Evolutionary conservation across 129 eudicot species (phyloP).

Genomic region (Glebionis coronaria): DNA sequence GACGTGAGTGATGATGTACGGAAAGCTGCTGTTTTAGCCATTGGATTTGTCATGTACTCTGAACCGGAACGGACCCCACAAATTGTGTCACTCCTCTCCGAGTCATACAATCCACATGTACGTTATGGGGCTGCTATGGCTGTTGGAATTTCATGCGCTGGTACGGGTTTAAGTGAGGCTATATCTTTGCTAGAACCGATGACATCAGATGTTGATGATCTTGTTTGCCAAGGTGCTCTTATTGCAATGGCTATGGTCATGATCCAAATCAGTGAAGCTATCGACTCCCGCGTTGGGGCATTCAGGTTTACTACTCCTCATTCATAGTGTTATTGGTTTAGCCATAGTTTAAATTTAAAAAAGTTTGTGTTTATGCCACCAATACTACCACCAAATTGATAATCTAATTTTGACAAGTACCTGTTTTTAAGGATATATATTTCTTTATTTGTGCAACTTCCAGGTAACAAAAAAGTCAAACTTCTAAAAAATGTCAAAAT

Average conservation of each 20-base stretch:
- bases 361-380: no score
- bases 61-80: constrained; percentile 97
- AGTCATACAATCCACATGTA: constrained; percentile 98
- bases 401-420: no score
- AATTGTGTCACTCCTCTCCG: constrained; percentile 77
- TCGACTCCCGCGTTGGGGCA: constrained; percentile 94
- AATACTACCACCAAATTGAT: no score
- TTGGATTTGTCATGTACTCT: constrained; percentile 91
- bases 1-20: constrained; percentile 97
- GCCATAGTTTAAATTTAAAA: no score
- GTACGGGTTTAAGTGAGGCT: constrained; percentile 97
- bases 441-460: no score
- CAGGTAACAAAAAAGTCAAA: no score
- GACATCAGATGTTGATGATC: constrained; percentile 91
- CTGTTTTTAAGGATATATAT: no score
- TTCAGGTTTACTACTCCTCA: constrained; percentile 50
- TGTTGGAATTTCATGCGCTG: constrained; percentile 97
- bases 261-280: constrained; percentile 96
- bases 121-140: constrained; percentile 98
- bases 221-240: constrained; percentile 98
- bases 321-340: neutral
- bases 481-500: no score
- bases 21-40: constrained; percentile 91
- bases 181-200: constrained; percentile 93
- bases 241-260: constrained; percentile 99